These are phyloP conservation scores for Cryphonectria nitschkei DNA, from an alignment of 2,329 filamentous ascomycete genomes.

Conservation along the genomic window DNA sequence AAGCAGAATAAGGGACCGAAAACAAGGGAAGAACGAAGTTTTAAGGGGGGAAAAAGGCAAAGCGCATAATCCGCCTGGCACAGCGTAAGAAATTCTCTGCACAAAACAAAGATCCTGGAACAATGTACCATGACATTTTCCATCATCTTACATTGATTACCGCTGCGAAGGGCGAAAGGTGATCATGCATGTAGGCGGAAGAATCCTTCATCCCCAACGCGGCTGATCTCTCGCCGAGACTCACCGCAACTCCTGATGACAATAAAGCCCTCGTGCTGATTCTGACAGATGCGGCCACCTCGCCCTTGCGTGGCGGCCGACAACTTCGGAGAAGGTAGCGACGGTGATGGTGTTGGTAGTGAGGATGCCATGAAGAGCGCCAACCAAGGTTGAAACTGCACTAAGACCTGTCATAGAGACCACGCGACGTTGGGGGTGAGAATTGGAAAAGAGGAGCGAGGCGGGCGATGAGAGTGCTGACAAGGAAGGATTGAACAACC, in stretches of 20 bases:
- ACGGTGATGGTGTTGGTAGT: background rate
- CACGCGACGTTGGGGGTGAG: background rate
- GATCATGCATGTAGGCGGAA: background rate
- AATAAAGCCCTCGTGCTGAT: background rate
- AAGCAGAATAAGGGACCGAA: background rate
- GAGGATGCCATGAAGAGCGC: background rate
- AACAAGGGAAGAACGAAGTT: no score
- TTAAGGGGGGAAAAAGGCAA: background rate
- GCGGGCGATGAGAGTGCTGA: background rate
- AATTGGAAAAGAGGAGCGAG: background rate
- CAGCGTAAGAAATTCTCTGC: background rate
- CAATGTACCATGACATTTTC: background rate
- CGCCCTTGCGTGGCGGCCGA: background rate
- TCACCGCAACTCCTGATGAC: background rate
- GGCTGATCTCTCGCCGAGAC: background rate
- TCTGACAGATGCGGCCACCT: background rate
- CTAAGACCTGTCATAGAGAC: background rate
- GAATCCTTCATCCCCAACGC: background rate
- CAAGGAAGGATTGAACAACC: background rate
- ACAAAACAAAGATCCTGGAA: background rate
- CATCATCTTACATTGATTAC: background rate
- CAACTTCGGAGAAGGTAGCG: background rate
- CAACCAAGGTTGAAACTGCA: background rate
- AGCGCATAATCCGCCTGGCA: background rate
- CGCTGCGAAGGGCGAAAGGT: background rate